These are phyloP conservation scores for Colletotrichum sp. DNA, from an alignment of 2,329 filamentous ascomycete species.

Conservation along the genomic window DNA sequence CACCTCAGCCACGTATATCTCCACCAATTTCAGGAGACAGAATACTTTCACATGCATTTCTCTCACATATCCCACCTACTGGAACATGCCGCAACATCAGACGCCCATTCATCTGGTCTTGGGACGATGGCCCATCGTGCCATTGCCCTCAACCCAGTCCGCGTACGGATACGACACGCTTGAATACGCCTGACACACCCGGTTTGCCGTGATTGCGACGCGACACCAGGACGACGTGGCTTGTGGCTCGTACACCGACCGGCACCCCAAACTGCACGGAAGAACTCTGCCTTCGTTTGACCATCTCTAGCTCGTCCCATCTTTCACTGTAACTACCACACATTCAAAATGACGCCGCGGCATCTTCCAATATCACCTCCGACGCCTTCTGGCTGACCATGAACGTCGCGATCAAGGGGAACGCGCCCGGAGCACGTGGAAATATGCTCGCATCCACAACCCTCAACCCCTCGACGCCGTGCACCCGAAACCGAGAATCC, in stretches of 20 bases:
- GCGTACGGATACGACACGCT: not conserved
- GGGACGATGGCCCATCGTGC: not conserved
- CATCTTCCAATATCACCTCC: conserved; percentile 40
- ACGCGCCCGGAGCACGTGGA: conserved; percentile 46
- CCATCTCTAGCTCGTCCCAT: not conserved
- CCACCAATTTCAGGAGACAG: too few relatives aligned
- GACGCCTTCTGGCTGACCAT: conserved; percentile 65
- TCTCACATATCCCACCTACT: not conserved
- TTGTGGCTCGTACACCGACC: not conserved
- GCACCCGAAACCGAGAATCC: conserved; percentile 61
- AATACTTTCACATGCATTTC: conserved; percentile 14
- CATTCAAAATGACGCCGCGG: not conserved
- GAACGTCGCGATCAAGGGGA: conserved; percentile 46
- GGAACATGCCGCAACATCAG: conserved; percentile 12
- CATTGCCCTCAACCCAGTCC: not conserved
- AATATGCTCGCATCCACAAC: conserved; percentile 68
- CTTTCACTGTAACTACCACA: not conserved
- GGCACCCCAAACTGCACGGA: not conserved
- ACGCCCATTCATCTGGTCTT: not conserved
- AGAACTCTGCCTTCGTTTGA: not conserved
- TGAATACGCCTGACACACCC: not conserved
- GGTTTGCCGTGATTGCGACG: not conserved
- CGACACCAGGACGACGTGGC: conserved; percentile 9
- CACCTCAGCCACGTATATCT: not conserved
- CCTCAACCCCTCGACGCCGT: conserved; percentile 57